These are phyloP conservation scores for Lactifluus echinatus DNA, from an alignment of 768 basidiomycete species.

Conservation along the genomic window DNA sequence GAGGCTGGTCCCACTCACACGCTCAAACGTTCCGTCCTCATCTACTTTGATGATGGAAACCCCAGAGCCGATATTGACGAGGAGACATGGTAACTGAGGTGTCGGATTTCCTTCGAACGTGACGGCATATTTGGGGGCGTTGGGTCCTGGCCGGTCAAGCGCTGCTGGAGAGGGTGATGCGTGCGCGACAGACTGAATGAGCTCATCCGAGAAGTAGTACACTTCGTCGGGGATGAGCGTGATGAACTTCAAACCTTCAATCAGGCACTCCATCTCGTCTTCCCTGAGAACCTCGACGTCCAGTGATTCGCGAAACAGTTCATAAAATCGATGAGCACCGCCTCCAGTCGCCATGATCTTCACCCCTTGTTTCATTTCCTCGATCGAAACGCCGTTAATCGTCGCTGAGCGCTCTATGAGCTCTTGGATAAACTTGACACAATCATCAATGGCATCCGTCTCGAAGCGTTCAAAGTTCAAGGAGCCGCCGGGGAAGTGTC, in stretches of 20 bases:
- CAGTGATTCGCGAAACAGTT: constrained; percentile 62
- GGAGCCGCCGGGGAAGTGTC: constrained; percentile 90
- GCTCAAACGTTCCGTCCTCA: constrained; percentile 90
- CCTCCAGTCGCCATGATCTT: constrained; percentile 98
- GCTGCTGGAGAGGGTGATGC: constrained; percentile 22
- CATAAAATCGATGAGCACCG: constrained; percentile 91
- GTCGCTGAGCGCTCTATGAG: constrained; percentile 81
- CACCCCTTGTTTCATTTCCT: constrained; percentile 82
- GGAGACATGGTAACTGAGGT: constrained; percentile 87
- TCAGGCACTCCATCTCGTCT: constrained; percentile 99
- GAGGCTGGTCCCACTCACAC: constrained; percentile 93
- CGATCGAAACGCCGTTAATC: constrained; percentile 79
- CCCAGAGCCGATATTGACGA: constrained; percentile 97
- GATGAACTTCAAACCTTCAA: constrained; percentile 93
- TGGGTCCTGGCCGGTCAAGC: constrained; percentile 81
- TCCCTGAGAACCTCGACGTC: constrained; percentile 82
- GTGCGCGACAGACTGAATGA: constrained; percentile 62
- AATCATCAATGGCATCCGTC: constrained; percentile 77
- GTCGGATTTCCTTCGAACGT: constrained; percentile 78
- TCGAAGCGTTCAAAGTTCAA: constrained; percentile 98
- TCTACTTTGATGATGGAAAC: constrained; percentile 97
- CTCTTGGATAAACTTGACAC: constrained; percentile 78
- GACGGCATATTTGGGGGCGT: constrained; percentile 83
- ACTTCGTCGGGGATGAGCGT: constrained; percentile 94
- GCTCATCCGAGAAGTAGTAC: constrained; percentile 97